A percentile compares a stretch with the other conserved stretches of the same genome.
phyloP scores from a whole-genome alignment of 2,329 filamentous ascomycete genomes.

The Nothophaeocryptopus gaeumannii region DNA sequence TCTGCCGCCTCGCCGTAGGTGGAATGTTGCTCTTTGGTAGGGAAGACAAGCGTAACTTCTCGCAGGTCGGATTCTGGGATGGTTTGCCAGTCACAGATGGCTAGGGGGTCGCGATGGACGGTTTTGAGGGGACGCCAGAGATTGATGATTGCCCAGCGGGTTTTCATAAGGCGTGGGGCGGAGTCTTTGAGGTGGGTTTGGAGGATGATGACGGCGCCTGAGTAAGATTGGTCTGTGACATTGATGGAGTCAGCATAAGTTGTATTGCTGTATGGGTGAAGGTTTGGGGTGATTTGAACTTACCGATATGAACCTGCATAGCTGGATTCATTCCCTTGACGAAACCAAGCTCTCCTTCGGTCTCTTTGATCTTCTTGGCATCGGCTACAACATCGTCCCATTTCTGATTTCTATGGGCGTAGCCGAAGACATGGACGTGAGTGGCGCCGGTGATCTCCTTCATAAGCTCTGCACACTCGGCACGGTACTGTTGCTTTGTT shows the following conservation, averaged over 20 bases:
- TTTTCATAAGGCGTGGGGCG: neutral
- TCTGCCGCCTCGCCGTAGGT: neutral
- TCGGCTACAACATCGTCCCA: constrained; percentile 1
- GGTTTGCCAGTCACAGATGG: constrained; percentile 8
- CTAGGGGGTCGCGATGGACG: constrained; percentile 6
- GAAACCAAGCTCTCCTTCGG: neutral
- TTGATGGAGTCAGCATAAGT: neutral
- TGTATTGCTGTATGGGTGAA: too few species aligned
- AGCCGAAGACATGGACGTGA: neutral
- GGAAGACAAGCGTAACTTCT: neutral
- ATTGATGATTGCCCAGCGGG: constrained; percentile 11
- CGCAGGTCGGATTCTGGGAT: constrained; percentile 6
- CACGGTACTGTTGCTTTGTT: neutral
- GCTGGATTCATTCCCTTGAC: neutral
- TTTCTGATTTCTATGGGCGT: constrained; percentile 2
- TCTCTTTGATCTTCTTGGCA: constrained; percentile 1
- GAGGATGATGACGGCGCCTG: constrained; percentile 2
- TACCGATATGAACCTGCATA: constrained; percentile 6
- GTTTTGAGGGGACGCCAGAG: constrained; percentile 8
- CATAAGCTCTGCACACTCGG: constrained; percentile 2
- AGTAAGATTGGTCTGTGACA: constrained; percentile 7
- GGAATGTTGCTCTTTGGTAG: neutral
- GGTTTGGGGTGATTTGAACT: neutral
- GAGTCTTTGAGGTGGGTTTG: neutral
- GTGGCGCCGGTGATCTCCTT: constrained; percentile 6